Conservation (phyloP, 139 green algal genomes). For the Tetratostichococcus sp. region DNA sequence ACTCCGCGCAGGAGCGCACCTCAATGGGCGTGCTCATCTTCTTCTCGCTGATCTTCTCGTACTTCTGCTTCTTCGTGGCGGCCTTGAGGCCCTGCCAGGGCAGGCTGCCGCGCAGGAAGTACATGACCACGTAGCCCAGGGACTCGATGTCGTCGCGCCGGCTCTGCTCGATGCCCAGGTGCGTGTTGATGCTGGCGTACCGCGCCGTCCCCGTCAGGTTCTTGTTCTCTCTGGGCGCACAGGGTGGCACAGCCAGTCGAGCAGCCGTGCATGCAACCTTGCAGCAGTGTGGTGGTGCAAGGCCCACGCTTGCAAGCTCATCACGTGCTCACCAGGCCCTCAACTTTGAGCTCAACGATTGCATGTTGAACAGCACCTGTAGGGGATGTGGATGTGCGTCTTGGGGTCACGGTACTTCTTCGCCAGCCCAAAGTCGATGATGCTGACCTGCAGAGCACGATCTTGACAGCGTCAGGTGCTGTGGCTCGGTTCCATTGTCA, state of each 20-base stretch:
- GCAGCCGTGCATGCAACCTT: too few relatives aligned
- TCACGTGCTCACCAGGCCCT: too few relatives aligned
- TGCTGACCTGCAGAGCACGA: conserved; percentile 78
- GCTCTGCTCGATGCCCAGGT: conserved; percentile 98
- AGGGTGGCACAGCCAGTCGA: not conserved
- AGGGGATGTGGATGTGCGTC: conserved; percentile 98
- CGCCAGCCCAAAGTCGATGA: conserved; percentile 99
- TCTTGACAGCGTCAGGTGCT: not conserved
- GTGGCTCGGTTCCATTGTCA: too few relatives aligned
- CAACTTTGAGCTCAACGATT: too few relatives aligned
- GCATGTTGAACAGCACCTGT: too few relatives aligned
- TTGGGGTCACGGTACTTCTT: conserved; percentile 99
- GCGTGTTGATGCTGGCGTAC: conserved; percentile 99
- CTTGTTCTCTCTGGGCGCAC: conserved; percentile 85
- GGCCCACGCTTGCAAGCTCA: too few relatives aligned
- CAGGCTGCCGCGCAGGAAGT: conserved; percentile 94
- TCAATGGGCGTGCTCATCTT: conserved; percentile 99
- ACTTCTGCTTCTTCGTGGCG: conserved; percentile 99
- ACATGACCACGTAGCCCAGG: conserved; percentile 97
- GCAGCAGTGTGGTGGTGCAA: too few relatives aligned
- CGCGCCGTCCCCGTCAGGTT: conserved; percentile 98
- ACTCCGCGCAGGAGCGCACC: too few relatives aligned
- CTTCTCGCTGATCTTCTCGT: conserved; percentile 99
- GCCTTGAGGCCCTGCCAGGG: conserved; percentile 96
- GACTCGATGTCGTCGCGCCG: conserved; percentile 94